Evolutionary conservation across 2,329 filamentous ascomycete genomes (phyloP).

Genomic region (Chaetomium strumarium): DNA sequence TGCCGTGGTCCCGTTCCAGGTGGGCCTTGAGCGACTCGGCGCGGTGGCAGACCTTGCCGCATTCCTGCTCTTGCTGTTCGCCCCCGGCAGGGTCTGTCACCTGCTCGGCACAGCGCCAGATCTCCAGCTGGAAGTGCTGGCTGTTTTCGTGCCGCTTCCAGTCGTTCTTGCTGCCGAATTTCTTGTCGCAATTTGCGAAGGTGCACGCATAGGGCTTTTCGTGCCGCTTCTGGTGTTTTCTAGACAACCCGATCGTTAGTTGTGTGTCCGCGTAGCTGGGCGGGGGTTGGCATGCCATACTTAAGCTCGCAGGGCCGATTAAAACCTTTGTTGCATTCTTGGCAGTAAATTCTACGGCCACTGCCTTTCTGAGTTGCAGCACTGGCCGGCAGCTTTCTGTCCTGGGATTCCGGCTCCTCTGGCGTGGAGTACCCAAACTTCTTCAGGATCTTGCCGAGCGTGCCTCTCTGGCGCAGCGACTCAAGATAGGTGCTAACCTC

Average conservation of each 20-base stretch:
- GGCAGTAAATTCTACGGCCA: slow-evolving; percentile 27
- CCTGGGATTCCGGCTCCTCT: slow-evolving; percentile 10
- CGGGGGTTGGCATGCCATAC: slow-evolving; percentile 31
- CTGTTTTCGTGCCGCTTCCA: slow-evolving; percentile 87
- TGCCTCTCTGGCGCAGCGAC: slow-evolving; percentile 21
- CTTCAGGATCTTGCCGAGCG: slow-evolving; percentile 31
- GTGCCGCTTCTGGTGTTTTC: slow-evolving; percentile 82
- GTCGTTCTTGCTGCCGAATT: slow-evolving; percentile 88
- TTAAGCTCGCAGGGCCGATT: slow-evolving; percentile 50
- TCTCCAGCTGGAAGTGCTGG: slow-evolving; percentile 66
- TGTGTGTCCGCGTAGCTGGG: slow-evolving; percentile 21
- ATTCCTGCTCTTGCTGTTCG: slow-evolving; percentile 31
- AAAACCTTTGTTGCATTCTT: slow-evolving; percentile 42
- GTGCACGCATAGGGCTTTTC: slow-evolving; percentile 78
- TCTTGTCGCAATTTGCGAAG: slow-evolving; percentile 59
- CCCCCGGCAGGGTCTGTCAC: not conserved
- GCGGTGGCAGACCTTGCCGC: slow-evolving; percentile 53
- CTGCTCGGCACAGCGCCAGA: slow-evolving; percentile 60
- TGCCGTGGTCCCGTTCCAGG: slow-evolving; percentile 46
- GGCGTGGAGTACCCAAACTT: slow-evolving; percentile 22
- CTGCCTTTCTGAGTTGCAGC: slow-evolving; percentile 1
- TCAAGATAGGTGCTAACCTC: slow-evolving; percentile 13
- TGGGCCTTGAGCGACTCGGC: slow-evolving; percentile 57
- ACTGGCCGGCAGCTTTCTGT: slow-evolving; percentile 12
- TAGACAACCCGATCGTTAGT: slow-evolving; percentile 29